Evolutionary conservation across 73 alveolate genomes (phyloP).

Genomic region (Tetrahymena elliotti): DNA sequence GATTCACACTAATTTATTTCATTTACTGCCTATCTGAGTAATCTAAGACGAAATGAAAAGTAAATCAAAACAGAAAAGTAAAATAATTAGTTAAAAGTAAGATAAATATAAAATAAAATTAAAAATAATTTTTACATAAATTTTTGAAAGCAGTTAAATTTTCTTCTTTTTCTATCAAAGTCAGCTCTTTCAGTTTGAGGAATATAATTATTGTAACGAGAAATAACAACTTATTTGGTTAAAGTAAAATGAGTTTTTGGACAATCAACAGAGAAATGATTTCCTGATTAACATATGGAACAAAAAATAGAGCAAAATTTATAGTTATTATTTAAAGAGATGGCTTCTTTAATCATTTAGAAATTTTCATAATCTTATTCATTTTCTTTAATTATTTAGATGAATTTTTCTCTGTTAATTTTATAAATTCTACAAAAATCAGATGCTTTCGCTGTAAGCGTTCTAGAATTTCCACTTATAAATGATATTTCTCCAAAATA

Average conservation of each 20-base stretch:
- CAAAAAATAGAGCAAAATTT: not conserved
- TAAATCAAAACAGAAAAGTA: too few species aligned
- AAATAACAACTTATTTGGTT: not conserved
- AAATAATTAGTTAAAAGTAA: too few species aligned
- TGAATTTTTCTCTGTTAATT: not conserved
- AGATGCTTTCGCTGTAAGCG: not conserved
- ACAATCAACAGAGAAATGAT: not conserved
- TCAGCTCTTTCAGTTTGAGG: not conserved
- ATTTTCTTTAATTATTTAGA: not conserved
- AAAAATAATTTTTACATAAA: not conserved
- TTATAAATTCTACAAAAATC: not conserved
- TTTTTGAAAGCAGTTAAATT: not conserved
- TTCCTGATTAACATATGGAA: not conserved
- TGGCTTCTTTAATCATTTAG: not conserved
- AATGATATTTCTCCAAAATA: not conserved
- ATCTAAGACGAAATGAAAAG: not conserved
- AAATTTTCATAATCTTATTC: not conserved
- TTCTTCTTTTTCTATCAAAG: not conserved
- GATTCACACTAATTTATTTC: not conserved
- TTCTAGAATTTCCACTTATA: not conserved
- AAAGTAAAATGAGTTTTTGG: not conserved
- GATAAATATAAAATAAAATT: not conserved
- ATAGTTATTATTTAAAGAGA: not conserved
- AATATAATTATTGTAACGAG: not conserved
- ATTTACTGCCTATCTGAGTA: not conserved